Conservation (phyloP, 202 grass and related monocot species). For the Panicum virgatum region DNA sequence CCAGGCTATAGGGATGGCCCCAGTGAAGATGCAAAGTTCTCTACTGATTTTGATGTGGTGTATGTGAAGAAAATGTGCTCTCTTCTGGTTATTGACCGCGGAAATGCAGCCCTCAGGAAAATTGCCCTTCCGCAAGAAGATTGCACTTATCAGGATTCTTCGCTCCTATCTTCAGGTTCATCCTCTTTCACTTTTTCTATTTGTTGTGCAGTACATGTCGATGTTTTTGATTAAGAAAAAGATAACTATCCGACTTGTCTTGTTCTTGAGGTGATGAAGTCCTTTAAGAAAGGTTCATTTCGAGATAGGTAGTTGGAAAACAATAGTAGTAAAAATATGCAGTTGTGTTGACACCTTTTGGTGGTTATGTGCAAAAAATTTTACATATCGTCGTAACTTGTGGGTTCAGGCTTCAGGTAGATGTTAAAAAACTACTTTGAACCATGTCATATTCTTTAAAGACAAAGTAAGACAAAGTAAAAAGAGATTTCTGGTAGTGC, state of each 20-base stretch:
- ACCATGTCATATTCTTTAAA: neutral
- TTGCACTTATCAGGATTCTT: slow-evolving; percentile 79
- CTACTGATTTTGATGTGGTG: slow-evolving; percentile 90
- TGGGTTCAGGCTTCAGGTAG: too few species aligned
- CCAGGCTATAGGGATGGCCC: slow-evolving; percentile 95
- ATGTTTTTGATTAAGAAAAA: slow-evolving; percentile 10
- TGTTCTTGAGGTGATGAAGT: slow-evolving; percentile 11
- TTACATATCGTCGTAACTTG: neutral
- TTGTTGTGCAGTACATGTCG: slow-evolving; percentile 1
- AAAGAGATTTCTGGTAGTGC: neutral
- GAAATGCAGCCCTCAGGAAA: slow-evolving; percentile 94
- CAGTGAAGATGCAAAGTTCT: slow-evolving; percentile 98
- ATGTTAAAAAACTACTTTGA: neutral
- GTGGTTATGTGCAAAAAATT: neutral
- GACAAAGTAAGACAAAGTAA: neutral
- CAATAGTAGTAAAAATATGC: slow-evolving; percentile 3
- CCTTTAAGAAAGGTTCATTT: neutral
- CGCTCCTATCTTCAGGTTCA: slow-evolving; percentile 81
- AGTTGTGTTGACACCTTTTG: slow-evolving; percentile 4
- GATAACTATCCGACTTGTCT: neutral
- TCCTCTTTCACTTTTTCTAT: neutral
- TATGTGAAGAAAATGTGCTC: slow-evolving; percentile 92
- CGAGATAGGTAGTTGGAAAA: slow-evolving; percentile 12
- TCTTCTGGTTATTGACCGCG: slow-evolving; percentile 84
- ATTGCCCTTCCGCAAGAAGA: slow-evolving; percentile 88